These are phyloP conservation scores for Persicaria maculosa DNA, from an alignment of 148 eudicot species.

Conservation along the genomic window DNA sequence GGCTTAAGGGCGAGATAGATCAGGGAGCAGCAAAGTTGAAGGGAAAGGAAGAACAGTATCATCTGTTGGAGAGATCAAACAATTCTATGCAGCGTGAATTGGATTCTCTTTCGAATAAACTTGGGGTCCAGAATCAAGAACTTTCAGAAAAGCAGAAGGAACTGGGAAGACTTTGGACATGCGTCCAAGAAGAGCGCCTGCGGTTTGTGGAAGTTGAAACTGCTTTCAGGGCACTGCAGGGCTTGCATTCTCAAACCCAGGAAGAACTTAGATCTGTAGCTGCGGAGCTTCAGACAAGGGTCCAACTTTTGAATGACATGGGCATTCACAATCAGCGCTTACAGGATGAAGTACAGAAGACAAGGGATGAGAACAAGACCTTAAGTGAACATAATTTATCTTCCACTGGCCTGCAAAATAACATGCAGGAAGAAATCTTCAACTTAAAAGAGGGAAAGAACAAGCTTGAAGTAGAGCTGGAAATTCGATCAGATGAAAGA, in stretches of 20 bases:
- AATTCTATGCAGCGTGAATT: conserved; percentile 50
- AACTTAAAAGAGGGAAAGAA: conserved; percentile 42
- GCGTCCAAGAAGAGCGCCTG: conserved; percentile 69
- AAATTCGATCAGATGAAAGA: conserved; percentile 49
- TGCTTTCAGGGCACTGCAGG: conserved; percentile 64
- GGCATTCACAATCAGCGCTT: conserved; percentile 50
- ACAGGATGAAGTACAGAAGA: conserved; percentile 38
- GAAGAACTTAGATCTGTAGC: conserved; percentile 58
- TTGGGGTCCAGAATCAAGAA: conserved; percentile 57
- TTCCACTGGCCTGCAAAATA: conserved; percentile 40
- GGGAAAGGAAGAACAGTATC: conserved; percentile 63
- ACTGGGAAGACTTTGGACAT: conserved; percentile 63
- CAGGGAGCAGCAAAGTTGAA: conserved; percentile 50
- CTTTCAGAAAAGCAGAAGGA: conserved; percentile 85
- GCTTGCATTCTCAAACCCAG: conserved; percentile 57
- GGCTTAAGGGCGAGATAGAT: conserved; percentile 56
- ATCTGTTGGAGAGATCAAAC: conserved; percentile 51
- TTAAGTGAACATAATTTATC: conserved; percentile 35
- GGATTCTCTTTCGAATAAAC: conserved; percentile 43
- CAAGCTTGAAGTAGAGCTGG: conserved; percentile 62
- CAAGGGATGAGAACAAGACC: conserved; percentile 59
- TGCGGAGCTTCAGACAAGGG: conserved; percentile 63
- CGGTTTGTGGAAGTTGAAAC: conserved; percentile 75
- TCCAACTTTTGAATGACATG: conserved; percentile 39
- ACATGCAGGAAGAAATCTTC: conserved; percentile 50